Evolutionary conservation across 1,284 basidiomycete genomes (phyloP).

Genomic region (Puccinia polysora): DNA sequence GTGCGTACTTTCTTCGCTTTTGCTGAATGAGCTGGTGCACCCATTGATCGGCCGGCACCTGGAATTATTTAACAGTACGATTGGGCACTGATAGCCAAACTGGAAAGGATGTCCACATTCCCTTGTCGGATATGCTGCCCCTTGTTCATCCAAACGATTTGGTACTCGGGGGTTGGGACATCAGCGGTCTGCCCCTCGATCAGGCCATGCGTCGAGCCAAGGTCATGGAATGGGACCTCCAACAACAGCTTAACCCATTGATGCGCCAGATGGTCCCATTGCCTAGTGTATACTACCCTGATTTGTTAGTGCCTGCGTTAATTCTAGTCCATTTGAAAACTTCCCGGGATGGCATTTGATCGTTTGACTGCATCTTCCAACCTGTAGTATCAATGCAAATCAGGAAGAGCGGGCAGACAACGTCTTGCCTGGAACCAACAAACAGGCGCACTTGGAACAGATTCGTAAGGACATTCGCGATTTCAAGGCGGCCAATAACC

Average conservation of each 20-base stretch:
- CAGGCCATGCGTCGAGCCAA: slow-evolving; percentile 88
- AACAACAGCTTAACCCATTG: slow-evolving; percentile 83
- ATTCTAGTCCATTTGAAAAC: neutral
- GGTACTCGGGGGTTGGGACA: slow-evolving; percentile 93
- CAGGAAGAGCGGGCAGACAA: slow-evolving; percentile 95
- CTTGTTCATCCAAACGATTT: slow-evolving; percentile 99
- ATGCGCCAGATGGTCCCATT: slow-evolving; percentile 80
- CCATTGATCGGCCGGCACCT: neutral
- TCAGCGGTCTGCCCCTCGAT: slow-evolving; percentile 77
- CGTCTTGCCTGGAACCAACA: slow-evolving; percentile 69
- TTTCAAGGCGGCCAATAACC: slow-evolving; percentile 77
- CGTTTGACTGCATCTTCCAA: neutral
- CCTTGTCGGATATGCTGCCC: slow-evolving; percentile 85
- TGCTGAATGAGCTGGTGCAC: neutral
- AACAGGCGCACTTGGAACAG: slow-evolving; percentile 84
- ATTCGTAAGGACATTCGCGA: slow-evolving; percentile 86
- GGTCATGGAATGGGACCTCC: slow-evolving; percentile 93
- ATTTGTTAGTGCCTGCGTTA: slow-evolving; percentile 47
- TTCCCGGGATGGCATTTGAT: slow-evolving; percentile 68
- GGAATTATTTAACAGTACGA: slow-evolving; percentile 64
- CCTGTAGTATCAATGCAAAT: slow-evolving; percentile 75
- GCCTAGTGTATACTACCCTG: slow-evolving; percentile 75
- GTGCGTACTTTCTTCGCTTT: neutral
- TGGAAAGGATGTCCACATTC: slow-evolving; percentile 88
- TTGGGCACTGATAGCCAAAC: slow-evolving; percentile 77